These are phyloP conservation scores for Thymus mandschuricus DNA, from an alignment of 257 asterid genomes.

Conservation along the genomic window DNA sequence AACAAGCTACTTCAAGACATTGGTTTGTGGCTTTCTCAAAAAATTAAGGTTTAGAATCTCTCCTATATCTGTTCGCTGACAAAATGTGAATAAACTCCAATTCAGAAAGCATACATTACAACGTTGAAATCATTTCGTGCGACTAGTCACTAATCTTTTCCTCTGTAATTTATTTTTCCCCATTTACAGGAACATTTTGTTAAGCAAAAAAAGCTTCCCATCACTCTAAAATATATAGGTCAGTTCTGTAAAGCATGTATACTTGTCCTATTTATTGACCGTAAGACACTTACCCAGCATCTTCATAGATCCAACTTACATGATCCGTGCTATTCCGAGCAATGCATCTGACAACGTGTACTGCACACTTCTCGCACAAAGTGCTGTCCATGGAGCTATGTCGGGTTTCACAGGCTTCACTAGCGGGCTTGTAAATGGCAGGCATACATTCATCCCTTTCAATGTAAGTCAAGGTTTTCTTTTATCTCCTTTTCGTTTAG, in stretches of 20 bases:
- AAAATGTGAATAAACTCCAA: conserved; percentile 13
- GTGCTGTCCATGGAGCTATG: conserved; percentile 88
- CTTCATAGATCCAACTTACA: conserved; percentile 72
- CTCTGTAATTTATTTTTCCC: conserved; percentile 12
- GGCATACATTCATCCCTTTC: conserved; percentile 70
- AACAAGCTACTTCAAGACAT: conserved; percentile 66
- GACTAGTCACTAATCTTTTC: conserved; percentile 4
- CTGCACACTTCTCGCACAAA: conserved; percentile 81
- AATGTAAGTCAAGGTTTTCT: conserved; percentile 45
- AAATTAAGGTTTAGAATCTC: conserved; percentile 51
- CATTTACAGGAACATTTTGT: conserved; percentile 57
- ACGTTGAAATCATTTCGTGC: neutral
- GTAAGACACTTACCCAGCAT: conserved; percentile 22
- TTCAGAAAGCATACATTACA: neutral
- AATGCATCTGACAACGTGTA: conserved; percentile 75
- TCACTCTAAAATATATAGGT: conserved; percentile 80
- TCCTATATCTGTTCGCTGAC: neutral
- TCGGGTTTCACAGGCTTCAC: conserved; percentile 74
- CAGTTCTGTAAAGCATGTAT: conserved; percentile 26
- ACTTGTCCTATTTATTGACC: conserved; percentile 11
- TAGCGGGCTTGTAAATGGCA: conserved; percentile 66
- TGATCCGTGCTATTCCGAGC: conserved; percentile 81
- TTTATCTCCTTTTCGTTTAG: neutral
- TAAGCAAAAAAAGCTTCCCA: conserved; percentile 31
- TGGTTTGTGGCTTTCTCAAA: conserved; percentile 74